Evolutionary conservation across 2,329 filamentous ascomycete genomes (phyloP).

Genomic region (Thyridium curvatum): DNA sequence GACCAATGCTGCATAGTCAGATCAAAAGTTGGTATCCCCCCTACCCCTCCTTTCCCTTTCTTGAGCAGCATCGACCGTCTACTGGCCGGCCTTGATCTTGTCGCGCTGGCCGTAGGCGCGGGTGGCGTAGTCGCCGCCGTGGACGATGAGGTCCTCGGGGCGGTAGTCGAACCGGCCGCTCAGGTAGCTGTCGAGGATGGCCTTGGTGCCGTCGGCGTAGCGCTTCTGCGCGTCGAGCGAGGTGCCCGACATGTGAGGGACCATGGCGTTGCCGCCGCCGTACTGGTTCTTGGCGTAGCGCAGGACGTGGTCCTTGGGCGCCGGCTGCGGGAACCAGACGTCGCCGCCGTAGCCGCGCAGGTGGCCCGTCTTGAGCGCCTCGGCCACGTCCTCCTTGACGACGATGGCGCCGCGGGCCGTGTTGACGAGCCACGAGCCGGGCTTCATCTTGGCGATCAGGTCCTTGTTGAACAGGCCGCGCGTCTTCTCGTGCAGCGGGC

Average conservation of each 20-base stretch:
- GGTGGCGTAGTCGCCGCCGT: slow-evolving; percentile 87
- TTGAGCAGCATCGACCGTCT: too few species aligned
- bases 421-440: slow-evolving; percentile 95
- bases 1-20: too few species aligned
- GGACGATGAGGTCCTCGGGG: slow-evolving; percentile 84
- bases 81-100: slow-evolving; percentile 27
- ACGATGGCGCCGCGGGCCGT: slow-evolving; percentile 98
- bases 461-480: slow-evolving; percentile 98
- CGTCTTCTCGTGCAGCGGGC: slow-evolving; percentile 97
- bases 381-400: slow-evolving; percentile 97
- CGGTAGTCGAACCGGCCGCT: slow-evolving; percentile 81
- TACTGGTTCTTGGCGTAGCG: slow-evolving; percentile 91
- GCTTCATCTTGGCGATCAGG: slow-evolving; percentile 98
- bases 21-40: too few species aligned
- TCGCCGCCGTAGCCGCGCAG: slow-evolving; percentile 84
- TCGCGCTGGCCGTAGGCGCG: slow-evolving; percentile 80
- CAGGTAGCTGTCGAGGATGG: slow-evolving; percentile 88
- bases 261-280: slow-evolving; percentile 97
- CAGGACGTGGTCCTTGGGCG: slow-evolving; percentile 85
- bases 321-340: slow-evolving; percentile 97
- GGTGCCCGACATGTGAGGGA: slow-evolving; percentile 97
- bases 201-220: slow-evolving; percentile 82
- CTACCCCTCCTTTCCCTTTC: too few species aligned
- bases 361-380: slow-evolving; percentile 85
- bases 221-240: slow-evolving; percentile 96